A percentile compares a stretch with the other conserved stretches of the same genome.
Evolutionary conservation across 2,329 filamentous ascomycete species (phyloP).

Genomic region (Ambrosiella cleistominuta): DNA sequence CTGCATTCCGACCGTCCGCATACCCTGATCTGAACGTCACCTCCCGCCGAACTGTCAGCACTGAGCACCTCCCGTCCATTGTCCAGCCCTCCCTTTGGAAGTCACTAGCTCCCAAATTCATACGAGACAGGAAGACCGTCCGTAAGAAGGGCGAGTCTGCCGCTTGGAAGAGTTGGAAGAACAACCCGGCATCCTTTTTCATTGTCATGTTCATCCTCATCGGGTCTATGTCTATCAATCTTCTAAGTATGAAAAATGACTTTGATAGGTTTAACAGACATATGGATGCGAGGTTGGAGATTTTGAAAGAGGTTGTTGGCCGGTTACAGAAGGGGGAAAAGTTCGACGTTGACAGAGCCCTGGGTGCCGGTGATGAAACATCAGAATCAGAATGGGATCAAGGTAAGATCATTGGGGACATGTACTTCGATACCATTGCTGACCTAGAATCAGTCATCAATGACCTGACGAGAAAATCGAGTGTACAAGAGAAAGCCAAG

Average conservation of each 20-base stretch:
- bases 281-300: slow-evolving; percentile 59
- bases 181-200: slow-evolving; percentile 65
- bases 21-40: not conserved
- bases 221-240: slow-evolving; percentile 88
- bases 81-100: slow-evolving; percentile 48
- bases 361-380: slow-evolving; percentile 61
- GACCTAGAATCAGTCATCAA: slow-evolving; percentile 35
- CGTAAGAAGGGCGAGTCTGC: slow-evolving; percentile 16
- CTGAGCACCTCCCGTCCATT: slow-evolving; percentile 32
- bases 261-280: slow-evolving; percentile 54
- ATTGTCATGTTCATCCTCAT: slow-evolving; percentile 72
- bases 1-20: not conserved
- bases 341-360: slow-evolving; percentile 65
- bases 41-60: slow-evolving; percentile 5
- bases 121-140: slow-evolving; percentile 23
- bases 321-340: slow-evolving; percentile 53
- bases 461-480: slow-evolving; percentile 32
- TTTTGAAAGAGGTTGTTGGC: slow-evolving; percentile 59
- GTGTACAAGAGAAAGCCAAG: slow-evolving; percentile 25
- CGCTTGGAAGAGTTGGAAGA: slow-evolving; percentile 15
- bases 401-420: slow-evolving; percentile 30
- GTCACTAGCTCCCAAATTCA: slow-evolving; percentile 49
- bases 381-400: slow-evolving; percentile 81
- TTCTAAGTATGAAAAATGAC: slow-evolving; percentile 65
- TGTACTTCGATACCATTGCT: not conserved